phyloP scores from a whole-genome alignment of 495 filamentous ascomycete species.

The Physcia stellaris region DNA sequence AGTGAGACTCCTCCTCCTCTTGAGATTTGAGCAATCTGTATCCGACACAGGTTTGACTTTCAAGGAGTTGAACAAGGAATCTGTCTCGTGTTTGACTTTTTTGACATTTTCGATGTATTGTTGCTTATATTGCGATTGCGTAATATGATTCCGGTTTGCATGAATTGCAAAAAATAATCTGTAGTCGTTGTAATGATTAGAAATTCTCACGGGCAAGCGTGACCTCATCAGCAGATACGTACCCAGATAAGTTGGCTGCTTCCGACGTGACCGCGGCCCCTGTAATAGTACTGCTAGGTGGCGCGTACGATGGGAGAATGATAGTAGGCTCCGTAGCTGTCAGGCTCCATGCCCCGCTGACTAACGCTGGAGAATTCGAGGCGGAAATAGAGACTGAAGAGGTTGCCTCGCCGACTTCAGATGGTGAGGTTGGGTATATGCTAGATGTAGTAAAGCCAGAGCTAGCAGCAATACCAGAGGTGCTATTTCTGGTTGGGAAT shows the following conservation, averaged over 20 bases:
- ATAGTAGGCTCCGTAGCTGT: not conserved
- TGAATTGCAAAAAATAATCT: not conserved
- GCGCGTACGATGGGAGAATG: not conserved
- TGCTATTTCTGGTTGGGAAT: not conserved
- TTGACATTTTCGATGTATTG: not conserved
- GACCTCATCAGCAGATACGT: no score
- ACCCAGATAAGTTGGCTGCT: not conserved
- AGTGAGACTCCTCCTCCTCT: not conserved
- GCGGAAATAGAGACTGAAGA: not conserved
- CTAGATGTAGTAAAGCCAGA: not conserved
- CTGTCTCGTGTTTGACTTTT: not conserved
- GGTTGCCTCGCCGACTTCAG: not conserved
- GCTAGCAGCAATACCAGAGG: not conserved
- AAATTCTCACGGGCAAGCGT: no score
- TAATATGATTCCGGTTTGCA: not conserved
- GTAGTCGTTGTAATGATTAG: no score
- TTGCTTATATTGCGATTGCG: not conserved
- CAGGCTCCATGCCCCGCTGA: not conserved
- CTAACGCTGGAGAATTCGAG: not conserved
- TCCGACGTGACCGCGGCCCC: not conserved
- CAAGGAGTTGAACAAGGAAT: not conserved
- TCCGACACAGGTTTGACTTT: not conserved
- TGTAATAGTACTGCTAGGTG: not conserved
- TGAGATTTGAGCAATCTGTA: not conserved
- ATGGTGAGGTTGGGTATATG: not conserved